These are phyloP conservation scores for Pleurotus giganteus DNA, from an alignment of 768 basidiomycete species.

Conservation along the genomic window DNA sequence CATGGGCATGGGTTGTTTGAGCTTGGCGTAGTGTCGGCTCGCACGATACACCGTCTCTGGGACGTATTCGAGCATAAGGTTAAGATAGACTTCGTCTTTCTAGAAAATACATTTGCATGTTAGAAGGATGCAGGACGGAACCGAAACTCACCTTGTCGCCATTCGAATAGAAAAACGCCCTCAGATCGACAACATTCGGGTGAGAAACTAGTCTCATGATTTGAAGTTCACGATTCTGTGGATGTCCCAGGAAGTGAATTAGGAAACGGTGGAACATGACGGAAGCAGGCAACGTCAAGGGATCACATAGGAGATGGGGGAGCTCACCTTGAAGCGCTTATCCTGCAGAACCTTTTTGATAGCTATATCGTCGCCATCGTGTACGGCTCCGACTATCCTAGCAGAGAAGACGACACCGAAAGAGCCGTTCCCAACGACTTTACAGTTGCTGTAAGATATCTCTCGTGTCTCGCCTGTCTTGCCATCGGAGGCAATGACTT, in stretches of 20 bases:
- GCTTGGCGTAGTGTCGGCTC: slow-evolving; percentile 97
- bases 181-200: slow-evolving; percentile 97
- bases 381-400: slow-evolving; percentile 67
- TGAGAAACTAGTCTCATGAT: slow-evolving; percentile 97
- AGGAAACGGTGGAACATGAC: slow-evolving; percentile 1
- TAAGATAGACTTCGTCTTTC: slow-evolving; percentile 99
- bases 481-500: slow-evolving; percentile 93
- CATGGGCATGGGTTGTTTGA: slow-evolving; percentile 99
- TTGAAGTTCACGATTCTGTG: slow-evolving; percentile 96
- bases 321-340: slow-evolving; percentile 96
- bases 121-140: slow-evolving; percentile 12
- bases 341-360: slow-evolving; percentile 99
- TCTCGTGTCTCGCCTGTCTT: slow-evolving; percentile 87
- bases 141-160: slow-evolving; percentile 83
- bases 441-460: slow-evolving; percentile 94
- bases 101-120: slow-evolving; percentile 29
- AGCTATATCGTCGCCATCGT: slow-evolving; percentile 84
- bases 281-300: neutral
- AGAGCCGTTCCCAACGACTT: slow-evolving; percentile 97
- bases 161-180: slow-evolving; percentile 98
- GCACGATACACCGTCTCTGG: slow-evolving; percentile 99
- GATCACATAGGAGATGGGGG: slow-evolving; percentile 5
- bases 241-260: slow-evolving; percentile 3
- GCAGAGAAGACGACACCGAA: slow-evolving; percentile 99
- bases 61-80: slow-evolving; percentile 98